Base-by-base conservation (phyloP, 1,284 basidiomycete species). In the Neonothopanus nambi region DNA sequence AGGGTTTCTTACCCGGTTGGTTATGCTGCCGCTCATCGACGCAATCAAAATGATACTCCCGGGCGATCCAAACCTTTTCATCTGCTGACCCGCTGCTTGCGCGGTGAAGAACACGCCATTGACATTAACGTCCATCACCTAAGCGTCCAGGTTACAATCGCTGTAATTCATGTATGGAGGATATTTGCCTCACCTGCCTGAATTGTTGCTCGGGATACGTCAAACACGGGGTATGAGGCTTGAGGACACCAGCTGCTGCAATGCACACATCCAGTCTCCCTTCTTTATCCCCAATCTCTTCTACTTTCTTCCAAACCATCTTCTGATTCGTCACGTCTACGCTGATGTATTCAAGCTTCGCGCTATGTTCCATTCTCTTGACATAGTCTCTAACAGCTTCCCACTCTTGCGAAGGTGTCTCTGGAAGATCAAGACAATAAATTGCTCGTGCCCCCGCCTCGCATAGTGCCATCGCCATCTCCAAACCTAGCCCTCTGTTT, bases 11-110 rank as follows among this genome's bases (percentile, higher is more conserved):
- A 87, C 91, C 70, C 74, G 82, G 73, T 93, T 93, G 50, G 90
- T 90, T 60, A 94, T 85, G 49, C 84, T 85, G 15, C 91, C 93
- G 42, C 87, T 90, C 89, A 95, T 93, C 55, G 89, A 92, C 20
- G 89, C 92, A 61, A 94, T 85, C 58, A 93, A 70, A 59, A 92
- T 81, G 59, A 95, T 91, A 61, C 89, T 92, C 1, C 91, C 92
- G 13, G 78, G 76, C n/a, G 76, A 80, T 5, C 82, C 81, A 59
- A 86, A 89, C 26, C 82, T 77, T 17, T 67, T 73, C 88, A 91
- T 92, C 69, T 89, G 83, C 53, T 82, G 76, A 6, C 89, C 91
- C 9, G 85, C 90, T 0, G 88, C 88, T 65, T 91, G 89, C 6
- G 89, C 88, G 7, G 89, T 89, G 63, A 84, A 86, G 57, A 93